Base-by-base conservation (phyloP, 2,329 filamentous ascomycete genomes). In the Arthrobotrys conoides region DNA sequence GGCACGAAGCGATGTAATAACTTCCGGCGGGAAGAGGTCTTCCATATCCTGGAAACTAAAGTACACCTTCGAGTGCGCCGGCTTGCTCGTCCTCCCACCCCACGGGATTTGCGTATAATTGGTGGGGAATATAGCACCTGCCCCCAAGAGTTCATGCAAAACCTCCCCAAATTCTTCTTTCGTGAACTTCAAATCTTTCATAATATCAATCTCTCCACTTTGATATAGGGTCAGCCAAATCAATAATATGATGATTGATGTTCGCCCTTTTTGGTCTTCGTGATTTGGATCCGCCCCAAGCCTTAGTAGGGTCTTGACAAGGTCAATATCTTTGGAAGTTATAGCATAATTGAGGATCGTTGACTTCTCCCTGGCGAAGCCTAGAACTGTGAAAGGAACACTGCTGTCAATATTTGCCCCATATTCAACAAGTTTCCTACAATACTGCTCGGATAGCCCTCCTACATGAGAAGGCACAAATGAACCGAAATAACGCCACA, bases 261-360 rank as follows among this genome's bases (percentile, higher is more conserved):
- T 22, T 38, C 44, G n/a, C 6, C 8, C n/a, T 20, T 9, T 20
- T 1, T 44, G 6, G 9, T 46, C 44, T 57, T 38, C 2, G 12
- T 6, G 30, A 14, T 61, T 44, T 6, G 55, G 55, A 9, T 61
- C 36, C 10, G 55, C 55, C 2, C 36, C 18, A 18, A 61, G 33
- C 8, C 20, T 41, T 16, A 61, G 12, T 6, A 44, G 24, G 22
- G 33, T 12, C 20, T 27, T n/a, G 20, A 57, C 48, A 0, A 24
- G 30, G 24, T 57, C 16, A 44, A 44, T 12, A 1, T 53, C 30
- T 16, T 5, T 16, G 10, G 14, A 3, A 20, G 16, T 3, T 16
- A 67, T 41, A 16, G 48, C 63, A 16, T 18, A n/a, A 22, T 55
- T 44, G 27, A 67, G 44, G 44, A 12, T 36, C 18, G 27, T 36